These are phyloP conservation scores for Blastosporella zonata DNA, from an alignment of 1,284 basidiomycete species.

Conservation along the genomic window DNA sequence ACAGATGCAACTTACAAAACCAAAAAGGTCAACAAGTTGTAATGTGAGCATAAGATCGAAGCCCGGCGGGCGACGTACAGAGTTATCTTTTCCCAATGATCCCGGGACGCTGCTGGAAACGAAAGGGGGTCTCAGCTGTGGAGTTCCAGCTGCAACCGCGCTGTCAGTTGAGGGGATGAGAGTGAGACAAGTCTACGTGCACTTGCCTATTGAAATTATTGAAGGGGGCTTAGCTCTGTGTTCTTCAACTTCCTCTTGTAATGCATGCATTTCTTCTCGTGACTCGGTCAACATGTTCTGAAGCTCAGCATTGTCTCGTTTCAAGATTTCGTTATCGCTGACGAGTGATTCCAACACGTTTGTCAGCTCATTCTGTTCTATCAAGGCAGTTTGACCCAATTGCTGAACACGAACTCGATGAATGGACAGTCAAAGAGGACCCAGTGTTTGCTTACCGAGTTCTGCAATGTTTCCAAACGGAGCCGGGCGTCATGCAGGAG, in stretches of 20 bases:
- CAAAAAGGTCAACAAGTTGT: not conserved
- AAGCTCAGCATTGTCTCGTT: slow-evolving; percentile 78
- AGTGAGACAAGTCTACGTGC: not conserved
- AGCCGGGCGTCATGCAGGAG: slow-evolving; percentile 71
- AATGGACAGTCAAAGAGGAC: slow-evolving; percentile 18
- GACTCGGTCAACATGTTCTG: slow-evolving; percentile 70
- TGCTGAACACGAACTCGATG: slow-evolving; percentile 32
- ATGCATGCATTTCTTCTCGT: slow-evolving; percentile 68
- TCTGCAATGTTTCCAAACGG: slow-evolving; percentile 62
- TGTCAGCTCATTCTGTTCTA: slow-evolving; percentile 58
- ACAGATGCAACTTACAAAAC: slow-evolving; percentile 9
- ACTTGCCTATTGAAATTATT: slow-evolving; percentile 37
- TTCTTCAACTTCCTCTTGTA: slow-evolving; percentile 77
- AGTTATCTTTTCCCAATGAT: slow-evolving; percentile 35
- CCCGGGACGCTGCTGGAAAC: slow-evolving; percentile 41
- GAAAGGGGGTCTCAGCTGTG: slow-evolving; percentile 37
- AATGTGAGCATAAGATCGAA: not conserved
- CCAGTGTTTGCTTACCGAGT: slow-evolving; percentile 39
- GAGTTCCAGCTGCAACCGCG: slow-evolving; percentile 29
- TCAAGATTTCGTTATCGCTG: slow-evolving; percentile 77
- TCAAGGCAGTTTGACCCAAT: slow-evolving; percentile 37
- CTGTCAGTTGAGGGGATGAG: not conserved
- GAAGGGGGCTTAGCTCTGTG: slow-evolving; percentile 47
- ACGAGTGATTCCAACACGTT: slow-evolving; percentile 78
- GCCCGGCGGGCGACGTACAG: slow-evolving; percentile 19